Percentiles rank a stretch among this genome's conserved stretches.
These are phyloP conservation scores for Boletales sp. DNA, from an alignment of 768 basidiomycete species.

Conservation along the genomic window DNA sequence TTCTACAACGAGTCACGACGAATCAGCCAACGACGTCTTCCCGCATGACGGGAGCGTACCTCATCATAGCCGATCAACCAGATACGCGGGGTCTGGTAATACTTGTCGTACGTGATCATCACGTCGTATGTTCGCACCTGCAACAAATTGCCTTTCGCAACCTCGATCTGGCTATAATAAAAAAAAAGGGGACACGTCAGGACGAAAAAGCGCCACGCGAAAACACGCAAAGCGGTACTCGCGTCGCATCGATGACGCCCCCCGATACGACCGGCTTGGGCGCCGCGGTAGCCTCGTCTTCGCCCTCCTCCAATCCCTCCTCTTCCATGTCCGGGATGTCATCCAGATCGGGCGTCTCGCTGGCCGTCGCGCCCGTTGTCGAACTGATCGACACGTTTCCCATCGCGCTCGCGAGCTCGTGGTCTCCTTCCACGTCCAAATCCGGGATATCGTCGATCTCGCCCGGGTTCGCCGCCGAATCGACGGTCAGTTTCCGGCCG, in stretches of 20 bases:
- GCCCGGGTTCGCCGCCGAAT: slow-evolving; percentile 56
- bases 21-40: slow-evolving; percentile 1
- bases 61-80: slow-evolving; percentile 99
- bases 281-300: slow-evolving; percentile 80
- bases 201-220: background rate
- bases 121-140: slow-evolving; percentile 99
- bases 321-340: slow-evolving; percentile 99
- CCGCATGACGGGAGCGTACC: slow-evolving; percentile 38
- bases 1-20: slow-evolving; percentile 50
- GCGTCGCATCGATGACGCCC: slow-evolving; percentile 49
- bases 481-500: slow-evolving; percentile 54
- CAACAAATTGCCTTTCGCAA: slow-evolving; percentile 77
- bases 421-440: slow-evolving; percentile 69
- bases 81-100: slow-evolving; percentile 97
- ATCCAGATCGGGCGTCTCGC: slow-evolving; percentile 87
- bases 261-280: slow-evolving; percentile 40
- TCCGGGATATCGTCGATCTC: slow-evolving; percentile 87
- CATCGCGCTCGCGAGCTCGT: slow-evolving; percentile 43
- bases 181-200: slow-evolving; percentile 2
- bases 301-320: slow-evolving; percentile 83
- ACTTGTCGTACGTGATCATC: slow-evolving; percentile 99
- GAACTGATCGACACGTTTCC: slow-evolving; percentile 42
- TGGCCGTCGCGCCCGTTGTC: slow-evolving; percentile 30
- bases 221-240: slow-evolving; percentile 14
- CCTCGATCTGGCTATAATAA: slow-evolving; percentile 62